Percentiles rank a stretch among this genome's conserved stretches.
These are phyloP conservation scores for Isochrysis galbana DNA, from an alignment of 78 protist species.

Conservation along the genomic window DNA sequence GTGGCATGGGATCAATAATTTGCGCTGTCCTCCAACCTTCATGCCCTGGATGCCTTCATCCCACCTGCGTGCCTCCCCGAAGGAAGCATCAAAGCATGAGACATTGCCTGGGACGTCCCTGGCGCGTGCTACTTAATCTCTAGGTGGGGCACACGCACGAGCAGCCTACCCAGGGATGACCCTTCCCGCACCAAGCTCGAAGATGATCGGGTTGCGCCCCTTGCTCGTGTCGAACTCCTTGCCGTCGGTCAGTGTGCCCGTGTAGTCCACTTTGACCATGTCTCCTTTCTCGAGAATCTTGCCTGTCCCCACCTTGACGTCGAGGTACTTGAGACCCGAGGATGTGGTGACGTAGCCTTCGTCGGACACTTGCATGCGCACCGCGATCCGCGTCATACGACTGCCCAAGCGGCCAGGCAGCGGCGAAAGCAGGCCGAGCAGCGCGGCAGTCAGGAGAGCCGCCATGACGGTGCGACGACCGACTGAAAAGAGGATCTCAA, in stretches of 20 bases:
- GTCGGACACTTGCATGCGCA: background rate
- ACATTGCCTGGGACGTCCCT: no score
- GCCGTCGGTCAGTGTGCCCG: constrained; percentile 38
- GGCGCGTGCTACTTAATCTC: no score
- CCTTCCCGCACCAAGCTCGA: constrained; percentile 4
- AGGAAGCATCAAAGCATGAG: no score
- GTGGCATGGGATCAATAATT: background rate
- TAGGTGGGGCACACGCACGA: no score
- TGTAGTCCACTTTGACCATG: constrained; percentile 32
- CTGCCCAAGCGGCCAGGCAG: no score
- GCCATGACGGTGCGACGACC: no score
- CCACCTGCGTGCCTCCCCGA: no score
- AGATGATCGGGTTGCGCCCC: background rate
- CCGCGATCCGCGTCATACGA: no score
- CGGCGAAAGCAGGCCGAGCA: no score
- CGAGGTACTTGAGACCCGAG: background rate
- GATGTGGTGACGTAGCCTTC: background rate
- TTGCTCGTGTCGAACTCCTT: constrained; percentile 29
- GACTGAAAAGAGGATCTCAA: no score
- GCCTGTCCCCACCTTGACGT: background rate
- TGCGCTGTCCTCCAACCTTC: background rate
- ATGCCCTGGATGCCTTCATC: constrained; percentile 23
- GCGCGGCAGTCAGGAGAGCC: no score
- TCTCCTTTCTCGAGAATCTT: background rate
- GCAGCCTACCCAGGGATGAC: constrained; percentile 46